Percentiles rank a stretch among this genome's conserved stretches.
Conservation (phyloP, 257 asterid species). For the Solanum rostratum region DNA sequence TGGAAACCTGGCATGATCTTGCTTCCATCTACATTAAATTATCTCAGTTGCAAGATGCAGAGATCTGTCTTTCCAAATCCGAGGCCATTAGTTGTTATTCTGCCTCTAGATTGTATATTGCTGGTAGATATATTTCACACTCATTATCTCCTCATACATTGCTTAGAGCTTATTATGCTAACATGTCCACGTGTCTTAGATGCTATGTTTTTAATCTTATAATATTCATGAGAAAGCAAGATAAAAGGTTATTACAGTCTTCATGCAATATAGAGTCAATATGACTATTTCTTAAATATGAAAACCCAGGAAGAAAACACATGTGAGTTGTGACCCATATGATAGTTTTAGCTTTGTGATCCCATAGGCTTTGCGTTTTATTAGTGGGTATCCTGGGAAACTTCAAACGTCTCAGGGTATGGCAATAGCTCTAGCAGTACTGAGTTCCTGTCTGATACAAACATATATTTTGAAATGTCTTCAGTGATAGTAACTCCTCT, state of each 20-base stretch:
- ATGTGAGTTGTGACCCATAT: neutral
- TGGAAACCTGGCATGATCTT: conserved; percentile 80
- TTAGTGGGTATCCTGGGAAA: neutral
- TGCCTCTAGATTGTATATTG: conserved; percentile 58
- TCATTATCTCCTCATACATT: neutral
- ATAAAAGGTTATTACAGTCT: neutral
- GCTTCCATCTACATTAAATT: conserved; percentile 61
- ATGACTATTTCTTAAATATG: neutral
- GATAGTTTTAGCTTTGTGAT: neutral
- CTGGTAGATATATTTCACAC: conserved; percentile 34
- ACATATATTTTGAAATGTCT: neutral
- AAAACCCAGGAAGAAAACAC: neutral
- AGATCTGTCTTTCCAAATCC: conserved; percentile 70
- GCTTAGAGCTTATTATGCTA: neutral
- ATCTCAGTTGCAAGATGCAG: conserved; percentile 76
- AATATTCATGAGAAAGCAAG: neutral
- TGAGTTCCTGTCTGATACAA: neutral
- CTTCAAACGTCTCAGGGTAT: neutral
- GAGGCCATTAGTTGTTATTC: conserved; percentile 41
- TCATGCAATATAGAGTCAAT: neutral
- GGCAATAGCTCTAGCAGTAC: neutral
- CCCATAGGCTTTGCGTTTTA: neutral
- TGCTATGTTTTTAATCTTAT: neutral
- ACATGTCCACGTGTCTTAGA: neutral
- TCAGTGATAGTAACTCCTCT: neutral